Base-by-base conservation (phyloP, 805 yeast species). In the Suhomyces sp. region DNA sequence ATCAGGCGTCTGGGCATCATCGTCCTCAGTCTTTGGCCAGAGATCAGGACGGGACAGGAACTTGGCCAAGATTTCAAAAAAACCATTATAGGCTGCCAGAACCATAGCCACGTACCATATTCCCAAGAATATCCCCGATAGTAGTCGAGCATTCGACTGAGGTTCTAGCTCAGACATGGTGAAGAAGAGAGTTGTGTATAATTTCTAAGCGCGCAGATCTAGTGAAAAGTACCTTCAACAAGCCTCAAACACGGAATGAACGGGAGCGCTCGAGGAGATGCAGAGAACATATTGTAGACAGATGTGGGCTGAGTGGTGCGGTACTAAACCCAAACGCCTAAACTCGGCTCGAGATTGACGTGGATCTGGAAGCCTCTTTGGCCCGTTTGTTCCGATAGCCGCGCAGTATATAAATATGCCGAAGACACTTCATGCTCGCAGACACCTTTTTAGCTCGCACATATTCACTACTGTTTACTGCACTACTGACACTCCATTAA, bases 31-130 rank as follows among this genome's bases (percentile, higher is more conserved):
- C 17, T 27, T 26, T 24, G 48, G 45, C 42, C 48, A 17, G 5
- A 66, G 60, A 24, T 45, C 44, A n/a, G 68, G 68, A 17, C 63
- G 56, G 7, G 38, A 31, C 49, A 56, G 55, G 57, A 75, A 76
- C 53, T 68, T 68, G 33, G 58, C 51, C 50, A 66, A 46, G 17
- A 78, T 73, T 57, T 75, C 77, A 35, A 63, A 51, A 58, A 75
- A 73, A 15, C 83, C 83, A 10, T 56, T 49, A 48, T 67, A 62
- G 2, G 80, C 79, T 10, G 72, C 69, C 8, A 59, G 48, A 3
- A 76, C 49, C 12, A 78, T 72, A 12, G 70, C 68, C 6, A 61
- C 41, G 61, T 78, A 78, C 80, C 80, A 76, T 46, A 69, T 47
- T 7, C 74, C 61, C 49, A 60, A 55, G 26, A 70, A 47, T 23